Evolutionary conservation across 2,329 filamentous ascomycete species (phyloP).

Genomic region (Neonectria faginata): DNA sequence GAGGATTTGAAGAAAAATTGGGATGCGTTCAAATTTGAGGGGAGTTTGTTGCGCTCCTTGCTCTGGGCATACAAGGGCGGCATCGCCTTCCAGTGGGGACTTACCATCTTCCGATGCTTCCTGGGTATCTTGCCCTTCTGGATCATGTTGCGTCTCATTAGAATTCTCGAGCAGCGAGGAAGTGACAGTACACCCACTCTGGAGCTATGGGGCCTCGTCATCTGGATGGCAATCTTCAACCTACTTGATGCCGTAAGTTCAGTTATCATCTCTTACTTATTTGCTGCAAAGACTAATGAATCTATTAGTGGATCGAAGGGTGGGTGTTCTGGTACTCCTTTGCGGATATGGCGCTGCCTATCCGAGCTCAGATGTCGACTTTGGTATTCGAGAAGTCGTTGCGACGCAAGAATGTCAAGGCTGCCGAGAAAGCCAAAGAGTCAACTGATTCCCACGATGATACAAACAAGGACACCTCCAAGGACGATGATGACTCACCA

Average conservation of each 20-base stretch:
- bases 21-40: conserved; percentile 59
- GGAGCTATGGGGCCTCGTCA: conserved; percentile 75
- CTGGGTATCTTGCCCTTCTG: conserved; percentile 78
- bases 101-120: conserved; percentile 66
- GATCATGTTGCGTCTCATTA: conserved; percentile 74
- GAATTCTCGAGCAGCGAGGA: conserved; percentile 68
- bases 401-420: conserved; percentile 81
- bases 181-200: conserved; percentile 58
- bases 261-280: background rate
- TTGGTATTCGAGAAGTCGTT: conserved; percentile 83
- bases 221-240: conserved; percentile 71
- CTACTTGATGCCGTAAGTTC: conserved; percentile 60
- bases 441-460: conserved; percentile 48
- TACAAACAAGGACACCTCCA: conserved; percentile 52
- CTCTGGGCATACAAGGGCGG: conserved; percentile 66
- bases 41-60: conserved; percentile 71
- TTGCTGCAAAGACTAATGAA: background rate
- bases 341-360: conserved; percentile 71
- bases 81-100: conserved; percentile 68
- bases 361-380: conserved; percentile 76
- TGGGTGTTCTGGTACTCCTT: conserved; percentile 76
- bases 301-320: conserved; percentile 68
- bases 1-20: conserved; percentile 63
- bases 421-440: conserved; percentile 62
- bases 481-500: conserved; percentile 63